Conservation (phyloP, 352 stramenopile species). For the Globisporangium irregulare region DNA sequence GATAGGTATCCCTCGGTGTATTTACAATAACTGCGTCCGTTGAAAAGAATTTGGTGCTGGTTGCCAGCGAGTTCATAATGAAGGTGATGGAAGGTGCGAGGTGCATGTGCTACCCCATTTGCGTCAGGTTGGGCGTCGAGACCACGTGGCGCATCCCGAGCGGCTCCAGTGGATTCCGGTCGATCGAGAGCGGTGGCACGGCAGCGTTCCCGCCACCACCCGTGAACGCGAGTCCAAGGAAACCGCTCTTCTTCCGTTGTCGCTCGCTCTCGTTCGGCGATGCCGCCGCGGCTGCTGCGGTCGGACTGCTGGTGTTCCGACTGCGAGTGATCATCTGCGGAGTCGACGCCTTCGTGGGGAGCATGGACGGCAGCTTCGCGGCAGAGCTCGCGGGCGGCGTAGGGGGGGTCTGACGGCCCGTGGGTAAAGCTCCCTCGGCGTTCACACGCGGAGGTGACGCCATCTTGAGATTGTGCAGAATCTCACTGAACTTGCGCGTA, state of each 20-base stretch:
- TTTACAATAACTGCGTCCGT: neutral
- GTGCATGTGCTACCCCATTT: slow-evolving; percentile 24
- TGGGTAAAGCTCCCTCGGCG: slow-evolving; percentile 9
- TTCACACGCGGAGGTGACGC: slow-evolving; percentile 36
- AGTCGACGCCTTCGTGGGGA: slow-evolving; percentile 14
- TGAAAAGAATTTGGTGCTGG: neutral
- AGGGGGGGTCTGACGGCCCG: slow-evolving; percentile 23
- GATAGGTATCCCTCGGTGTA: neutral
- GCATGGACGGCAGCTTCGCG: slow-evolving; percentile 15
- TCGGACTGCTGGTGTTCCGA: neutral
- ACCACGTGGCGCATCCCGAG: slow-evolving; percentile 57
- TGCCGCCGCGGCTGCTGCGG: neutral
- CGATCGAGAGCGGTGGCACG: slow-evolving; percentile 22
- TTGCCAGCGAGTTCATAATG: slow-evolving; percentile 3
- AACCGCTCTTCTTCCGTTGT: neutral
- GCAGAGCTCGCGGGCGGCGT: slow-evolving; percentile 23
- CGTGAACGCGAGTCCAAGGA: slow-evolving; percentile 9
- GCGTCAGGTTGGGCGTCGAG: slow-evolving; percentile 53
- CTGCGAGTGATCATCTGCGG: slow-evolving; percentile 12
- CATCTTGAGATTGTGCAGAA: slow-evolving; percentile 69
- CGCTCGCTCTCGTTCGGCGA: neutral
- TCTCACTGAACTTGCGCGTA: slow-evolving; percentile 72
- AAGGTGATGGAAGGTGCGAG: neutral
- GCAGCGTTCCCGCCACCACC: slow-evolving; percentile 18
- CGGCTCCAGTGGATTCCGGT: slow-evolving; percentile 22